Conservation (phyloP, 192 early-diverging fungal species). For the Glomus cerebriforme region DNA sequence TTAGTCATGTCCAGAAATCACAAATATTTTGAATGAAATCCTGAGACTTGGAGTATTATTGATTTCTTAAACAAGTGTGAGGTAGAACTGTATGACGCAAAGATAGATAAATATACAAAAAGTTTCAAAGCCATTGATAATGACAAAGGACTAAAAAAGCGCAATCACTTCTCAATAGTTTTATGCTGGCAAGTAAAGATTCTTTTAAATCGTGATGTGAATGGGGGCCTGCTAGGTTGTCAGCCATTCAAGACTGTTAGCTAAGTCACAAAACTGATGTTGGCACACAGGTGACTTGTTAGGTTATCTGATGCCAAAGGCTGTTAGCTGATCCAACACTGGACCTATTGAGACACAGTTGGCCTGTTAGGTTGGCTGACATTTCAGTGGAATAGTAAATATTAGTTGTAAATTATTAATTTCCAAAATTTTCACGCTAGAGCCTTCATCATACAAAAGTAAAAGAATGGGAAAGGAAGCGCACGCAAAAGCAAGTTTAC, state of each 20-base stretch:
- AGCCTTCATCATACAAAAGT: slow-evolving; percentile 12
- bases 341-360: not conserved
- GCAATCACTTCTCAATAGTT: too few relatives aligned
- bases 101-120: not conserved
- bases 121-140: not conserved
- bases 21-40: not conserved
- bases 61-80: not conserved
- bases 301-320: slow-evolving; percentile 22
- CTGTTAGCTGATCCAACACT: slow-evolving; percentile 18
- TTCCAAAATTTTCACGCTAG: not conserved
- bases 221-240: not conserved
- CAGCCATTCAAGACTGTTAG: slow-evolving; percentile 20
- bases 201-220: too few relatives aligned
- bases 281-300: slow-evolving; percentile 11
- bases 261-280: slow-evolving; percentile 21
- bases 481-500: not conserved
- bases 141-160: too few relatives aligned
- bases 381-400: slow-evolving; percentile 1
- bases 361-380: not conserved
- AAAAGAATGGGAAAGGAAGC: slow-evolving; percentile 15
- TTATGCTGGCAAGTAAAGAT: too few relatives aligned
- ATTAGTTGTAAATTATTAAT: slow-evolving; percentile 3
- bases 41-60: slow-evolving; percentile 3
- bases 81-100: not conserved
- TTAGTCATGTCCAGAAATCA: too few relatives aligned